A percentile compares a stretch with the other conserved stretches of the same genome.
Conservation (phyloP, 2,329 filamentous ascomycete genomes). For the Nigrospora sphaerica region DNA sequence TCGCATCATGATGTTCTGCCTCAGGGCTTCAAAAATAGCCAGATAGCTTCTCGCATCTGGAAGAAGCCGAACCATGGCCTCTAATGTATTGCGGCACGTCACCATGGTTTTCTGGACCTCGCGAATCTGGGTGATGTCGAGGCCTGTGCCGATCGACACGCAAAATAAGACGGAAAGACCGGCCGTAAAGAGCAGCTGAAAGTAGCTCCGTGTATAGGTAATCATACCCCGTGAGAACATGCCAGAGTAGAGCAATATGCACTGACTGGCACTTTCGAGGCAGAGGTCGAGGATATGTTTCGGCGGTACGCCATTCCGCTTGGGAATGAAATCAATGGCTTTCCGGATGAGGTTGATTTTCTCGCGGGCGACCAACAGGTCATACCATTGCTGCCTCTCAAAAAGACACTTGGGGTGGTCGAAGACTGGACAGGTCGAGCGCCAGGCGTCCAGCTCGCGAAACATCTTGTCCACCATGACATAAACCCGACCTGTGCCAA, state of each 20-base stretch:
- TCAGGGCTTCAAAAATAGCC: conserved; percentile 17
- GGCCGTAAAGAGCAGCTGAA: conserved; percentile 38
- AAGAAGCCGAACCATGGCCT: conserved; percentile 16
- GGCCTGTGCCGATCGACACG: conserved; percentile 6
- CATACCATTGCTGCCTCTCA: conserved; percentile 35
- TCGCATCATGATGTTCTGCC: conserved; percentile 10
- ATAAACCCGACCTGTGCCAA: conserved; percentile 14
- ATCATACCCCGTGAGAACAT: conserved; percentile 27
- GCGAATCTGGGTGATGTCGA: conserved; percentile 1
- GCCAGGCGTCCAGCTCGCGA: conserved; percentile 27
- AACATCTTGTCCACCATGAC: conserved; percentile 20
- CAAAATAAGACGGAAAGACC: conserved; percentile 29
- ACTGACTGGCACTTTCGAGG: conserved; percentile 24
- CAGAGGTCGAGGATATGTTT: conserved; percentile 23
- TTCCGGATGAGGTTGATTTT: conserved; percentile 29
- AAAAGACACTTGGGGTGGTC: conserved; percentile 29
- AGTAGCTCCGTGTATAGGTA: conserved; percentile 38
- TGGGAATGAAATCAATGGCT: conserved; percentile 30
- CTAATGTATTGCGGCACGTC: conserved; percentile 13
- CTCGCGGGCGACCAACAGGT: conserved; percentile 32
- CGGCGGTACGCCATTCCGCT: conserved; percentile 22
- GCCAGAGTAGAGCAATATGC: conserved; percentile 29
- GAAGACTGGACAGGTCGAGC: conserved; percentile 22
- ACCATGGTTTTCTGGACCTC: conserved; percentile 4
- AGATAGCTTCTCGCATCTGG: conserved; percentile 17